A percentile compares a stretch with the other conserved stretches of the same genome.
These are phyloP conservation scores for Hortaea sp. DNA, from an alignment of 2,329 filamentous ascomycete genomes.

Conservation along the genomic window DNA sequence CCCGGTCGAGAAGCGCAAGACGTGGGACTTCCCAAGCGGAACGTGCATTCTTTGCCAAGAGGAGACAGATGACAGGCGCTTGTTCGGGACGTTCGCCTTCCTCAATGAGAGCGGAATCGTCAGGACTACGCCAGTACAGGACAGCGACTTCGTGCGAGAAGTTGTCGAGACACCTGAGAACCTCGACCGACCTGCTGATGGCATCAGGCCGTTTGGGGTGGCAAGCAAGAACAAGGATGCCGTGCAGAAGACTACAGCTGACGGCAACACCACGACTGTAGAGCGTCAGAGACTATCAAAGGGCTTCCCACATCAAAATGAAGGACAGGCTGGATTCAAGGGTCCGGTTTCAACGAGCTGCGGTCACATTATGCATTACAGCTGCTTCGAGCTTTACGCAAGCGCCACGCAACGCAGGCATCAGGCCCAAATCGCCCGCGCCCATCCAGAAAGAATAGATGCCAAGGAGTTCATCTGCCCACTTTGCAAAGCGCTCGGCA, in stretches of 20 bases:
- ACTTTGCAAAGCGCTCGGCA: slow-evolving; percentile 90
- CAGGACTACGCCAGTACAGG: slow-evolving; percentile 73
- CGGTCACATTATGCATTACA: slow-evolving; percentile 97
- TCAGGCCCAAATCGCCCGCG: slow-evolving; percentile 81
- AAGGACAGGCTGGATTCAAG: slow-evolving; percentile 32
- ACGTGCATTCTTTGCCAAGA: slow-evolving; percentile 97
- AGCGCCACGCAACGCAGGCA: slow-evolving; percentile 76
- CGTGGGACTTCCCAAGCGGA: slow-evolving; percentile 83
- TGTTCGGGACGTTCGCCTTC: slow-evolving; percentile 90
- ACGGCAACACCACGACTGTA: slow-evolving; percentile 59
- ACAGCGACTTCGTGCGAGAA: slow-evolving; percentile 76
- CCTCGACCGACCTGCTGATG: slow-evolving; percentile 75
- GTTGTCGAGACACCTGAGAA: slow-evolving; percentile 66
- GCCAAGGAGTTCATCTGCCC: slow-evolving; percentile 91
- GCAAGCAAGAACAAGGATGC: slow-evolving; percentile 73
- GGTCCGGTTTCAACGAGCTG: slow-evolving; percentile 85
- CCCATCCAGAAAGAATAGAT: slow-evolving; percentile 74
- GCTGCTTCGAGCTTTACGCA: slow-evolving; percentile 87
- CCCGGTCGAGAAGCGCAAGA: slow-evolving; percentile 51
- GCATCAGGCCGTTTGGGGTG: slow-evolving; percentile 79
- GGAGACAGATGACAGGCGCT: slow-evolving; percentile 75
- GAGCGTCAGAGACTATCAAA: slow-evolving; percentile 80
- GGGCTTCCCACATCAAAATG: slow-evolving; percentile 63
- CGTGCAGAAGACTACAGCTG: slow-evolving; percentile 64
- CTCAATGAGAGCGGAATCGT: slow-evolving; percentile 78